A percentile compares a stretch with the other conserved stretches of the same genome.
phyloP scores from a whole-genome alignment of 2,329 filamentous ascomycete genomes.

The Sclerotinia spermophila region DNA sequence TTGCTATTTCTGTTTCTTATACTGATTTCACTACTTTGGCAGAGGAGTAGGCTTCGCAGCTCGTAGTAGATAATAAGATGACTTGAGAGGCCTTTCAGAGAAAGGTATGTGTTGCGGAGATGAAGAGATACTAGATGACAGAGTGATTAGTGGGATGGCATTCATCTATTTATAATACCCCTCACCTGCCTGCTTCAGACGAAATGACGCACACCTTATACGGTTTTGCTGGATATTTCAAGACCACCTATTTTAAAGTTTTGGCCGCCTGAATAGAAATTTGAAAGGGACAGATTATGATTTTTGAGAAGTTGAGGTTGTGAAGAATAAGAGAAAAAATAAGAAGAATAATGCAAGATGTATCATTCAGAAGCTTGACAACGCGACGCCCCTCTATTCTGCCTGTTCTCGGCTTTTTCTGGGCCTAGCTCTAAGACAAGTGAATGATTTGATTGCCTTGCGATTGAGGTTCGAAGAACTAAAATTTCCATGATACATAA shows the following conservation, averaged over 20 bases:
- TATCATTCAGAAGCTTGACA: conserved; percentile 11
- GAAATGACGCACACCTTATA: conserved; percentile 16
- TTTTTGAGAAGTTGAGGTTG: neutral
- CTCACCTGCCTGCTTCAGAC: conserved; percentile 18
- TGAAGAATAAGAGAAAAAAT: too few species aligned
- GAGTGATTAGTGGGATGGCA: conserved; percentile 16
- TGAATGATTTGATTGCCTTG: conserved; percentile 1
- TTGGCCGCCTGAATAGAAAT: neutral
- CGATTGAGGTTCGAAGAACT: conserved; percentile 6
- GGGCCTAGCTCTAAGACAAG: neutral
- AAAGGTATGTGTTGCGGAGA: neutral
- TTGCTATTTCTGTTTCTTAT: neutral
- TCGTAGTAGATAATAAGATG: neutral
- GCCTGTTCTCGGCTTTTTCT: conserved; percentile 13
- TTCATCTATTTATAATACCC: conserved; percentile 18
- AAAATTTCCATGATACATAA: neutral
- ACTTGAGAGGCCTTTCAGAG: neutral
- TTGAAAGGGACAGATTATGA: conserved; percentile 12
- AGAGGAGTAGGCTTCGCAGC: neutral
- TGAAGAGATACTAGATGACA: neutral
- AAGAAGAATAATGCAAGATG: conserved; percentile 7
- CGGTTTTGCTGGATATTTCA: conserved; percentile 6
- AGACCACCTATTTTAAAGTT: conserved; percentile 12
- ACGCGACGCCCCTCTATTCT: conserved; percentile 16
- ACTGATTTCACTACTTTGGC: neutral